Base-by-base conservation (phyloP, 1,139 yeast genomes). In the Ashbya aceris region DNA sequence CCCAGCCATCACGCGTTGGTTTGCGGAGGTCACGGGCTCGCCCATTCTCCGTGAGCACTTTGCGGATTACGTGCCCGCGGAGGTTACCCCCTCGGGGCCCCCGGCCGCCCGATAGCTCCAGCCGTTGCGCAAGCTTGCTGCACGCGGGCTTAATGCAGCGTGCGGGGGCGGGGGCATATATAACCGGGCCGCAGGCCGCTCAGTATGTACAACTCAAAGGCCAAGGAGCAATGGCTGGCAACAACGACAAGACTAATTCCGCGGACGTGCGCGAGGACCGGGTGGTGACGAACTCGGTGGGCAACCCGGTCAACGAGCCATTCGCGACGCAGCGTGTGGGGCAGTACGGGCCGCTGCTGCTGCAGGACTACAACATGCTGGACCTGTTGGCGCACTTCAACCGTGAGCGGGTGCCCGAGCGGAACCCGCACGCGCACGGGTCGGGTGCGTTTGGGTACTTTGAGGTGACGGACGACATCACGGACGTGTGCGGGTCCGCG, bases 1-100 rank as follows among this genome's bases (percentile, higher is more conserved):
- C 74, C 95, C 96, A 50, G 74, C 75, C 59, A 63, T 77, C 60
- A 69, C 78, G 68, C 83, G 96, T 74, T 89, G 96, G 96, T 87
- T 72, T 76, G 74, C 73, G 62, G 84, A 95, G 45, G 70, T 89
- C 47, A 69, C 65, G 57, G 67, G 73, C 49, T 71, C 77, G 56
- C 77, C 77, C 48, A 66, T 74, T 61, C 67, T 83, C 58, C 68
- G 67, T 52, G 68, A 64, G 44, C 66, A 65, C 58, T 71, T 62
- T 55, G 59, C 60, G 42, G 74, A 70, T 53, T 71, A 74, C 60
- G 60, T 76, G 64, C 76, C 77, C 70, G 35, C 39, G 30, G 36
- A 40, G 28, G 39, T 35, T 10, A 35, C 39, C 10, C 23, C 31
- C 13, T n/a, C 31, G 13, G 31, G 13, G 13, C 31, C 31, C 6